Conservation (phyloP, 2,329 filamentous ascomycete genomes). For the Trichoderma guizhouense region DNA sequence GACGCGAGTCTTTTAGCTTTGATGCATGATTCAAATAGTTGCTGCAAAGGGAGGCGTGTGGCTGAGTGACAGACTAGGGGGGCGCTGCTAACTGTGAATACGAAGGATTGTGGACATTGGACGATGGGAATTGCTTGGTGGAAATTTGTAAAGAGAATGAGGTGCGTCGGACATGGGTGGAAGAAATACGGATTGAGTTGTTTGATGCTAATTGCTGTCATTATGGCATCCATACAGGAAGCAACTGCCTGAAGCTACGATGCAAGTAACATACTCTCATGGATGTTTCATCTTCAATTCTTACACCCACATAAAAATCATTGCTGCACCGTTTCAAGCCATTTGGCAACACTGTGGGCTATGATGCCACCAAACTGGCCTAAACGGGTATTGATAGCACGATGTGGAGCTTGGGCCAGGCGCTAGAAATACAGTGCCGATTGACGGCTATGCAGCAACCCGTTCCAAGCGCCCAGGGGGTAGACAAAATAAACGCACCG, state of each 20-base stretch:
- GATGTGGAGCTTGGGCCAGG: neutral
- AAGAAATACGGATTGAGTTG: neutral
- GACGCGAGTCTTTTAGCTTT: neutral
- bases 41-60: neutral
- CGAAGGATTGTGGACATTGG: neutral
- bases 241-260: neutral
- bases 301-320: neutral
- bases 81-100: neutral
- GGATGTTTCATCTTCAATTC: neutral
- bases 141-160: neutral
- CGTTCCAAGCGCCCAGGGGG: neutral
- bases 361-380: neutral
- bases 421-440: conserved; percentile 10
- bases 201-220: neutral
- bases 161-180: neutral
- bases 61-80: neutral
- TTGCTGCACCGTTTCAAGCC: neutral
- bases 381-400: neutral
- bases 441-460: neutral
- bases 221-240: neutral
- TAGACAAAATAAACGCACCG: neutral
- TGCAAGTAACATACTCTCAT: neutral
- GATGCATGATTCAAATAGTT: neutral
- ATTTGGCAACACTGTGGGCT: neutral
- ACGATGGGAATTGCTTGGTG: neutral